Base-by-base conservation (phyloP, 345 rosid species). In the Eutrema japonicum region DNA sequence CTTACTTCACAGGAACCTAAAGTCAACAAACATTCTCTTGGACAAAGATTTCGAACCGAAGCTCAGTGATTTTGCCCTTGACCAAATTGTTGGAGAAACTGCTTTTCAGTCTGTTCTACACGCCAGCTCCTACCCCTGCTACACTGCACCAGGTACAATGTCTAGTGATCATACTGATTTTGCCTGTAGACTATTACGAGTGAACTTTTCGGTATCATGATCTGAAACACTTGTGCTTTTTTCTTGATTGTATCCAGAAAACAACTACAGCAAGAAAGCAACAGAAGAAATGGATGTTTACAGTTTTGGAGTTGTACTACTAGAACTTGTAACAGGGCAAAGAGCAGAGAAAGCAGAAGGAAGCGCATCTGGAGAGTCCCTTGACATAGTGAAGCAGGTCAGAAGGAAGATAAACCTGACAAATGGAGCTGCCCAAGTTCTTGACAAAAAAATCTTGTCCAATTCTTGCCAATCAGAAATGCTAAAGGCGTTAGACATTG, bases 261-360 rank as follows among this genome's bases (percentile, higher is more conserved):
- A 67, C 57, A 84, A 81, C 64, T 86, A 88, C 82, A 80, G 83
- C 72, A 91, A 91, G 87, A 88, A 85, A 80, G 87, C 96, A 54
- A 89, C 89, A 0, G 96, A 89, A 72, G 86, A 88, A 68, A 85
- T 85, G 90, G 97, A 94, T 72, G 93, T 89, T 41, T 91, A 94
- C 85, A 84, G 96, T 83, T 91, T 82, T 35, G 98, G 98, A 32
- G 93, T 93, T 22, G 89, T 91, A 76, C 78, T 93, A 22, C 64
- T 93, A 37, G 98, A 93, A 79, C 96, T 93, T 64, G 64, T 93
- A 57, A 84, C 93, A 0, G 98, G 98, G 8, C 82, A 88, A 62
- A 84, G 82, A 76, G 96, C 96, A 16, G 96, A 93, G 67, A 82
- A 80, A 81, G 84, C 89, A 42, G 97, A 85, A 55, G 73, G 54